Conservation (phyloP, 1,139 yeast genomes). For the Keqinozyma sinolaborantium region DNA sequence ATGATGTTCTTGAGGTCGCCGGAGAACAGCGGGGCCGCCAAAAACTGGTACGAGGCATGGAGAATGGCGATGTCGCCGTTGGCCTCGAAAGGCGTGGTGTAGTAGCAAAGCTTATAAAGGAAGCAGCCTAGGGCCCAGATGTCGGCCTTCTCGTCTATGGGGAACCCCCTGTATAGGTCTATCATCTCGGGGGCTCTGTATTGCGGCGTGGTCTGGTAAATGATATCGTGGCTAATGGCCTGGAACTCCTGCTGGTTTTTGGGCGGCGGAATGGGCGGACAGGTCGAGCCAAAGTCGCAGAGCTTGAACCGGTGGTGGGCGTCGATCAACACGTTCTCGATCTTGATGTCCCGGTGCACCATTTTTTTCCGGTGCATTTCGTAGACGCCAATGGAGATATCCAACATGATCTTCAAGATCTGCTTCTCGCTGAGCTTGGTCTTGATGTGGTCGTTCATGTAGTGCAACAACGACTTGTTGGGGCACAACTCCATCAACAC, state of each 20-base stretch:
- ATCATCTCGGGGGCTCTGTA: conserved; percentile 83
- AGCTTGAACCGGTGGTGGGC: conserved; percentile 55
- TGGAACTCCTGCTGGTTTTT: conserved; percentile 59
- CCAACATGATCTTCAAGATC: conserved; percentile 63
- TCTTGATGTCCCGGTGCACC: conserved; percentile 81
- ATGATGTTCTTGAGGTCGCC: conserved; percentile 69
- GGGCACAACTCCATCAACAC: conserved; percentile 79
- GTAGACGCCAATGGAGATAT: conserved; percentile 62
- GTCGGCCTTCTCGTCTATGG: conserved; percentile 75
- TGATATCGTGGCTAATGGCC: conserved; percentile 59
- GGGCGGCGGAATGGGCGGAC: conserved; percentile 62
- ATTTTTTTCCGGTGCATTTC: conserved; percentile 66
- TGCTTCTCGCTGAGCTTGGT: conserved; percentile 61
- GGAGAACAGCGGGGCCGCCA: conserved; percentile 51
- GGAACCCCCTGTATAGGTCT: conserved; percentile 60
- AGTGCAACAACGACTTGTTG: conserved; percentile 66
- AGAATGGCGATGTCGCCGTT: conserved; percentile 71
- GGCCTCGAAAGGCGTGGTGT: conserved; percentile 78
- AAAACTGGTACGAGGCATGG: conserved; percentile 63
- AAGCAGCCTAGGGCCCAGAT: conserved; percentile 85
- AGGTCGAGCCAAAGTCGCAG: conserved; percentile 72
- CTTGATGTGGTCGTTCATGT: conserved; percentile 67
- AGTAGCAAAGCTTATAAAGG: conserved; percentile 71
- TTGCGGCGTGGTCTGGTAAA: conserved; percentile 80
- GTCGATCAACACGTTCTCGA: conserved; percentile 71